Conservation (phyloP, 148 eudicot genomes). For the Polygonum aviculare region DNA sequence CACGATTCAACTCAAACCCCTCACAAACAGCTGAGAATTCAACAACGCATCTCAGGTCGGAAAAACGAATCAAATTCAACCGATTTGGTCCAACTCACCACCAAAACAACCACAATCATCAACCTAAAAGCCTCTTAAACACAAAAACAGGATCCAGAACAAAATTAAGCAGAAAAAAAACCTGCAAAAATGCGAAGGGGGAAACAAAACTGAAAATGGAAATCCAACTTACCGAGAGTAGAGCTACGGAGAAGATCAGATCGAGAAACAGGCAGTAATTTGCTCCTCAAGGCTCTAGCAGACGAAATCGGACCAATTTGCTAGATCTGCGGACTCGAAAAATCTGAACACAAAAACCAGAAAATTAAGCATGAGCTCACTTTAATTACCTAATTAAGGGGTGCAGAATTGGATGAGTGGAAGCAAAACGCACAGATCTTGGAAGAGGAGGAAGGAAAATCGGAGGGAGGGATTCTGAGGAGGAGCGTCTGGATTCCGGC, state of each 20-base stretch:
- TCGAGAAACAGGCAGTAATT: slow-evolving; percentile 16
- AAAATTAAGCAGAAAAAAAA: slow-evolving; percentile 6
- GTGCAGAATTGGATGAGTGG: slow-evolving; percentile 13
- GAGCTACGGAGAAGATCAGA: slow-evolving; percentile 21
- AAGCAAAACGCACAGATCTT: slow-evolving; percentile 7
- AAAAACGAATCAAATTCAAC: neutral
- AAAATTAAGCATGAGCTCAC: neutral
- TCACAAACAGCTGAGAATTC: neutral
- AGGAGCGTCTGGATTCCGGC: slow-evolving; percentile 13
- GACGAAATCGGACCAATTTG: slow-evolving; percentile 22
- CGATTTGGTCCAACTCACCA: neutral
- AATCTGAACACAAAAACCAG: neutral
- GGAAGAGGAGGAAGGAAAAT: neutral
- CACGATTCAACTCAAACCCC: neutral
- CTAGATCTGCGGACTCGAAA: slow-evolving; percentile 21
- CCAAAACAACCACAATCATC: neutral
- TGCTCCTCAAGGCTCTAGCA: slow-evolving; percentile 26
- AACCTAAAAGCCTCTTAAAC: neutral
- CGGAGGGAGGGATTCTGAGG: neutral
- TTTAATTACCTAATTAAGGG: slow-evolving; percentile 9
- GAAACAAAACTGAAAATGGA: neutral
- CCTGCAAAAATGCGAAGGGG: neutral
- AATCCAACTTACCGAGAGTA: slow-evolving; percentile 43
- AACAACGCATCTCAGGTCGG: neutral
- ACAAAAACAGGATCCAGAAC: neutral